Conservation (phyloP, 2,329 filamentous ascomycete genomes). For the Thelonectria discophora region DNA sequence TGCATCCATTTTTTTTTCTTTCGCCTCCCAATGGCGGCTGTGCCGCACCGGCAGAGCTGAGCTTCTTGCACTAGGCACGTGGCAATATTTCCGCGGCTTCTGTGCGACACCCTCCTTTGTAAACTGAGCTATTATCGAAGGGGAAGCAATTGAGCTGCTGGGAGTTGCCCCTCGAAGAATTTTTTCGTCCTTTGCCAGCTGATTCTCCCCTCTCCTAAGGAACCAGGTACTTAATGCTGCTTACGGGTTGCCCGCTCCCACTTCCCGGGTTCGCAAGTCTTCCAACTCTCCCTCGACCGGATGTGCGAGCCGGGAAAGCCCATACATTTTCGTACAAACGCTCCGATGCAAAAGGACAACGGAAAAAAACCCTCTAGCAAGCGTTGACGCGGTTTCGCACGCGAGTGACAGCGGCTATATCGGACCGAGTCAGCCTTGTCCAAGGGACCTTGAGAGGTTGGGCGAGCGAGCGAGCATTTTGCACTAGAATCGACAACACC, state of each 20-base stretch:
- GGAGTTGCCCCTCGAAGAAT: not conserved
- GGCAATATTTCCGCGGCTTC: not conserved
- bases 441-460: not conserved
- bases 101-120: not conserved
- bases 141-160: not conserved
- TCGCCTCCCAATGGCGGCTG: not conserved
- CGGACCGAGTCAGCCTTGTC: not conserved
- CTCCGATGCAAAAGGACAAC: not conserved
- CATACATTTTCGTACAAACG: not conserved
- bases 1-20: not conserved
- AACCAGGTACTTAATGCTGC: not conserved
- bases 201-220: not conserved
- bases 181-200: not conserved
- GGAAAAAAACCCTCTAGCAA: not conserved
- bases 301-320: too few species aligned
- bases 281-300: not conserved
- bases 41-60: not conserved
- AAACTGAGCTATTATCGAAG: too few species aligned
- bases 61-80: not conserved
- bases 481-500: not conserved
- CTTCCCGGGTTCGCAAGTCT: not conserved
- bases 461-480: not conserved
- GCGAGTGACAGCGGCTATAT: conserved; percentile 1
- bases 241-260: not conserved
- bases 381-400: not conserved